These are phyloP conservation scores for Chlamydomonas incerta DNA, from an alignment of 139 green algal species.

Conservation along the genomic window DNA sequence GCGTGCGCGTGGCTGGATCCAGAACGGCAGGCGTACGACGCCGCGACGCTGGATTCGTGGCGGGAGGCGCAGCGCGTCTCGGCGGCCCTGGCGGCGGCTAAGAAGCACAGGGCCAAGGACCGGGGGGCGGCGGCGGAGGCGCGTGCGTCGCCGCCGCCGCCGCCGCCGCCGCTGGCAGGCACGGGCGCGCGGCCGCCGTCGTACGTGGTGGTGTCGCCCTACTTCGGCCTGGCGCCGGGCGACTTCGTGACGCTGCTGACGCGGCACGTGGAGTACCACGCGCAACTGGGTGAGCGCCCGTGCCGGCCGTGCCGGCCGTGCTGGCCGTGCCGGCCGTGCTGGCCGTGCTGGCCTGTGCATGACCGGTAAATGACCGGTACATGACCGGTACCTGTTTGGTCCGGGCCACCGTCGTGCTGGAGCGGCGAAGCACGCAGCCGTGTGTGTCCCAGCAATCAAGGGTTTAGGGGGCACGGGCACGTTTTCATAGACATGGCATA, in stretches of 20 bases:
- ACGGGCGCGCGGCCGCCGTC: not conserved
- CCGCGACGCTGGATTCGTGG: not conserved
- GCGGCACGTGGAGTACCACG: constrained; percentile 22
- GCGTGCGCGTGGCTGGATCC: constrained; percentile 27
- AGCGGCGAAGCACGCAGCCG: no score
- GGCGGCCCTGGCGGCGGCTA: no score
- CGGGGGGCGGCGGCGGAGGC: not conserved
- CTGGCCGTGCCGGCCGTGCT: no score
- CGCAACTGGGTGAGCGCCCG: not conserved
- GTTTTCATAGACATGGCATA: no score
- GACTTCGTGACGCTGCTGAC: constrained; percentile 12
- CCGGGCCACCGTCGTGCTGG: no score
- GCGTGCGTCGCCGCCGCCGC: constrained; percentile 1
- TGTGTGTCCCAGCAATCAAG: no score
- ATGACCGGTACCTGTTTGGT: no score
- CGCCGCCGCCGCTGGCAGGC: not conserved
- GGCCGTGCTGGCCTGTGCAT: no score
- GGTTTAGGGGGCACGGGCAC: no score
- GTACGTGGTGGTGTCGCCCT: constrained; percentile 29
- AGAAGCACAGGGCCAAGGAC: not conserved
- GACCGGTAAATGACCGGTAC: no score
- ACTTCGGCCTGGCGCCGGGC: constrained; percentile 6
- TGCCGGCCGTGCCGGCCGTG: not conserved
- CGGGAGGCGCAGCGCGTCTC: not conserved
- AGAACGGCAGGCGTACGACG: not conserved